phyloP scores from a whole-genome alignment of 257 asterid genomes.

The Capsicum rhomboideum region DNA sequence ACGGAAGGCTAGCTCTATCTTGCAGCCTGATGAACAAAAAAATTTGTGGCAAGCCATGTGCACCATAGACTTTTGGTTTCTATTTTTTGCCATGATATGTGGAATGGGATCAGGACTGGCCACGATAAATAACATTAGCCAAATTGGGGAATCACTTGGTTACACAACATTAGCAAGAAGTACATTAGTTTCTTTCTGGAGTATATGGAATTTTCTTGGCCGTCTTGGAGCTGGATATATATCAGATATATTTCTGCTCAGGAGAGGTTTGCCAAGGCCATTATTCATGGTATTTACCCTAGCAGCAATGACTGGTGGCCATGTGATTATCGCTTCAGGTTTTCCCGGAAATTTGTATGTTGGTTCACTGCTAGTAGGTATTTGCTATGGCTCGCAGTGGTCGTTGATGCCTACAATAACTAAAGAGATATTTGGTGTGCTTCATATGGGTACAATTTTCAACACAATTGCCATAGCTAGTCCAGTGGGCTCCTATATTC shows the following conservation, averaged over 20 bases:
- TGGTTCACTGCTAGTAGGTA: slow-evolving; percentile 70
- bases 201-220: slow-evolving; percentile 95
- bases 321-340: slow-evolving; percentile 63
- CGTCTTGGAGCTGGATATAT: slow-evolving; percentile 79
- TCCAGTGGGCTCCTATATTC: slow-evolving; percentile 83
- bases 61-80: slow-evolving; percentile 68
- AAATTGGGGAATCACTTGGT: slow-evolving; percentile 89
- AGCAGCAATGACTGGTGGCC: slow-evolving; percentile 75
- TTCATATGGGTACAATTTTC: slow-evolving; percentile 88
- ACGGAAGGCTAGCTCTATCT: slow-evolving; percentile 11
- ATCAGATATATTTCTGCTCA: slow-evolving; percentile 54
- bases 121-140: slow-evolving; percentile 85
- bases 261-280: slow-evolving; percentile 74
- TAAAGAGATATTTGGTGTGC: slow-evolving; percentile 69
- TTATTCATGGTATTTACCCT: slow-evolving; percentile 52
- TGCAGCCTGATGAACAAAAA: slow-evolving; percentile 22
- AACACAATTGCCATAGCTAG: slow-evolving; percentile 83
- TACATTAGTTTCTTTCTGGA: slow-evolving; percentile 81
- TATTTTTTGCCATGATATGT: slow-evolving; percentile 69
- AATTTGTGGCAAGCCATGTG: slow-evolving; percentile 55
- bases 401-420: slow-evolving; percentile 92
- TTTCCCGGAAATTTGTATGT: slow-evolving; percentile 59
- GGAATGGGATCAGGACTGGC: slow-evolving; percentile 98
- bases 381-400: slow-evolving; percentile 95
- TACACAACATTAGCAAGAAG: slow-evolving; percentile 57